phyloP scores from a whole-genome alignment of 2,329 filamentous ascomycete species.

The Monosporascus sp. region DNA sequence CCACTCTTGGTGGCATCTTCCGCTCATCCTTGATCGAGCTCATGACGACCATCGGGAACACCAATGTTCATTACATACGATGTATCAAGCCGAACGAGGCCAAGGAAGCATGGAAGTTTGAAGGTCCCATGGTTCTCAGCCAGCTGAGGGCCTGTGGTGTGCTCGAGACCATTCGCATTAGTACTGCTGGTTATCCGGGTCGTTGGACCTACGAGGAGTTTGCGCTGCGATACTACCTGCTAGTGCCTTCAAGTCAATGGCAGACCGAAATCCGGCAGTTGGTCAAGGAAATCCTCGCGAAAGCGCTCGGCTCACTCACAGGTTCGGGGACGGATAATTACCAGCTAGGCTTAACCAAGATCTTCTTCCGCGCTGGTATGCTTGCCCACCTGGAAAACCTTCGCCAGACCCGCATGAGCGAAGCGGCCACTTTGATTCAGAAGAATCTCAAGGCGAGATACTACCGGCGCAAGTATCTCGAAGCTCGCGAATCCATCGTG shows the following conservation, averaged over 20 bases:
- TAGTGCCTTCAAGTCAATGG: slow-evolving; percentile 85
- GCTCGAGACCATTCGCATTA: slow-evolving; percentile 94
- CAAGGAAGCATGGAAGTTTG: slow-evolving; percentile 96
- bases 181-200: slow-evolving; percentile 93
- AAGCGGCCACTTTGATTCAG: slow-evolving; percentile 95
- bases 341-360: slow-evolving; percentile 94
- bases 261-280: slow-evolving; percentile 90
- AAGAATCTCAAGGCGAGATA: slow-evolving; percentile 97
- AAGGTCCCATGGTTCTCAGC: slow-evolving; percentile 97
- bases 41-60: slow-evolving; percentile 96
- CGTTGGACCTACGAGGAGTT: slow-evolving; percentile 99
- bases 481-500: slow-evolving; percentile 76
- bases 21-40: slow-evolving; percentile 96
- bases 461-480: slow-evolving; percentile 85
- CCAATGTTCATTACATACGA: slow-evolving; percentile 97
- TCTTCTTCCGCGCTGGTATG: slow-evolving; percentile 99
- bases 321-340: slow-evolving; percentile 84
- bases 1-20: slow-evolving; percentile 96
- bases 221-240: slow-evolving; percentile 95
- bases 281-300: slow-evolving; percentile 86
- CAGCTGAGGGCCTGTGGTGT: slow-evolving; percentile 98
- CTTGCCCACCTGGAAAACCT: slow-evolving; percentile 95
- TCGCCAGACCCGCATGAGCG: slow-evolving; percentile 82
- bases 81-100: slow-evolving; percentile 99
- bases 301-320: slow-evolving; percentile 75